Base-by-base conservation (phyloP, 306 rosid genomes). In the Urtica urens region DNA sequence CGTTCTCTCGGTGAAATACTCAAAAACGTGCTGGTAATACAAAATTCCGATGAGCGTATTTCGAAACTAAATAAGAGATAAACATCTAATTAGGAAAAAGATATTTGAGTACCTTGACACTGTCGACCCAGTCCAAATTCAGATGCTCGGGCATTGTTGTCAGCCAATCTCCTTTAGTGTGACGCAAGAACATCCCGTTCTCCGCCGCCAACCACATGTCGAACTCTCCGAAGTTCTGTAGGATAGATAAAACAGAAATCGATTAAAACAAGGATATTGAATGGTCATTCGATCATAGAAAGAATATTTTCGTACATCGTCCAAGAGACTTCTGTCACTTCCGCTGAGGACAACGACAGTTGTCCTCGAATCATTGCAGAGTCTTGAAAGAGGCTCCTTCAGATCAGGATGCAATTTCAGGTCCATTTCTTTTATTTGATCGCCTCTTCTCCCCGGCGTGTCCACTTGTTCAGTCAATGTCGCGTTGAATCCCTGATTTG, bases 171-270 rank as follows among this genome's bases (percentile, higher is more conserved):
- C 95, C 95, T 60, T 58, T 70, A 12, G 97, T 71, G 51, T 50
- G 66, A 38, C 83, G 74, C 53, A 88, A 48, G 62, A 88, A 88
- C 97, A 88, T 88, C 59, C 95, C 97, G 62, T 88, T 84, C 73
- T 88, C 97, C 12, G 97, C 97, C 44, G 97, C 97, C 72, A 88
- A 74, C 96, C 97, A 88, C 78, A 81, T 70, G 62, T 83, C 68
- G 30, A 74, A 75, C 58, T 78, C 83, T 68, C 63, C 72, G 53
- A 88, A 83, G 63, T 81, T 88, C 97, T 83, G 97, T 40, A 44
- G 56, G 15, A 35, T 10, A 35, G n/a, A 35, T 10, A 35, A 35
- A 9, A 35, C 57, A 68, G 51, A 29, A 44, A 22, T 12, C 15
- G 21, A 65, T 69, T 71, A 66, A 47, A 63, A 49, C 21, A 1